Base-by-base conservation (phyloP, 371 early-diverging fungal species). In the Actinomortierella ambigua region DNA sequence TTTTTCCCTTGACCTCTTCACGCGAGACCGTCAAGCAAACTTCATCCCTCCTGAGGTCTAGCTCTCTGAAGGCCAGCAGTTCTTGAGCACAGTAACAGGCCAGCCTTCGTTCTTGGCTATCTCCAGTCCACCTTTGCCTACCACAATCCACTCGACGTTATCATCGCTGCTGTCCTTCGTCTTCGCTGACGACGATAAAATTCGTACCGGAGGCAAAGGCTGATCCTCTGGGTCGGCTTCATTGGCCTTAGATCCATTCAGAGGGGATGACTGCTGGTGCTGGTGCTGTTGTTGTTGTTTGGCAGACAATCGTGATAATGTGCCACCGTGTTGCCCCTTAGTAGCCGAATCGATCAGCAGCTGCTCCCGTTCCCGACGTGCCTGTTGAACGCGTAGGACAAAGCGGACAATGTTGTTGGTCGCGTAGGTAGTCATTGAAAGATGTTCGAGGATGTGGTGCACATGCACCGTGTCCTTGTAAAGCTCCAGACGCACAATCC, bases 321-420 rank as follows among this genome's bases (percentile, higher is more conserved):
- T 40, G 40, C n/a, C 1, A 26, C 4, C 15, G 22, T 34, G 55
- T 55, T 4, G 1, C 51, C 39, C 42, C 41, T 44, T n/a, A 46
- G 57, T 28, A 6, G 34, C 34, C 11, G 34, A 34, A 34, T 34
- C 34, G 34, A 34, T 34, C 60, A 28, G 42, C 18, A 47, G 34
- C 7, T 34, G 51, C 55, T 60, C 61, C 8, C 43, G 26, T 2
- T 55, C 47, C 11, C 65, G 51, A 8, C 55, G 65, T 2, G 58
- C 65, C 5, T 66, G 56, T 9, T 55, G 50, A 27, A 71, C 65
- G 11, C 71, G 56, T 15, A 55, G 53, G 34, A 71, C 55, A 55
- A 71, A 71, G 0, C 63, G 71, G 3, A 66, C 65, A 22, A 71
- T 24, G 39, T 65, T 71, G 50, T 42, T 50, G 44, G 28, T 47